Evolutionary conservation across 441 rosid genomes (phyloP).

Genomic region (Lepidium campestre): DNA sequence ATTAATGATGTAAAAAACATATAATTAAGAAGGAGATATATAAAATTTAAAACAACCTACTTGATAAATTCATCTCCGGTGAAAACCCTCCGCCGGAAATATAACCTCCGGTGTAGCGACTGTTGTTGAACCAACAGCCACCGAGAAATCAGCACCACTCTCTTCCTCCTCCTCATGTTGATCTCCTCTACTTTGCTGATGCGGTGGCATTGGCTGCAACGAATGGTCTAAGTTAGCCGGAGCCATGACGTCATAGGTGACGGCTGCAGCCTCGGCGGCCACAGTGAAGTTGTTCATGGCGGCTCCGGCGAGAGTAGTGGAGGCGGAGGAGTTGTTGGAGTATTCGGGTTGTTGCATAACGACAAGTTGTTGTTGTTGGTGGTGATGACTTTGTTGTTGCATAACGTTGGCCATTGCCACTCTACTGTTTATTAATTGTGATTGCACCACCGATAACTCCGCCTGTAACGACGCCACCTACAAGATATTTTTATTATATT

Average conservation of each 20-base stretch:
- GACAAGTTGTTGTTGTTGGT: constrained; percentile 30
- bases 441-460: constrained; percentile 75
- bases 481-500: not conserved
- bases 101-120: constrained; percentile 19
- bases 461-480: constrained; percentile 86
- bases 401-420: constrained; percentile 65
- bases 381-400: constrained; percentile 34
- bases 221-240: constrained; percentile 39
- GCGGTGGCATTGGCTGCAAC: constrained; percentile 33
- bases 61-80: constrained; percentile 30
- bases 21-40: not conserved
- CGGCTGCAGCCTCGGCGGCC: constrained; percentile 29
- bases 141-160: constrained; percentile 43
- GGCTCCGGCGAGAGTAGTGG: constrained; percentile 70
- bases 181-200: constrained; percentile 33
- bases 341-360: constrained; percentile 66
- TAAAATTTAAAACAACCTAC: not conserved
- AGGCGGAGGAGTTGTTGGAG: constrained; percentile 86
- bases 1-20: not conserved
- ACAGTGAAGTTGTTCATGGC: constrained; percentile 50
- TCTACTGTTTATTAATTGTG: constrained; percentile 69
- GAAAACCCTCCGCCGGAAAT: constrained; percentile 39
- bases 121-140: constrained; percentile 11
- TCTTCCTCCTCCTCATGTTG: constrained; percentile 71
- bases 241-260: constrained; percentile 42